These are phyloP conservation scores for Coemansia pectinata DNA, from an alignment of 192 early-diverging fungal species.

Conservation along the genomic window DNA sequence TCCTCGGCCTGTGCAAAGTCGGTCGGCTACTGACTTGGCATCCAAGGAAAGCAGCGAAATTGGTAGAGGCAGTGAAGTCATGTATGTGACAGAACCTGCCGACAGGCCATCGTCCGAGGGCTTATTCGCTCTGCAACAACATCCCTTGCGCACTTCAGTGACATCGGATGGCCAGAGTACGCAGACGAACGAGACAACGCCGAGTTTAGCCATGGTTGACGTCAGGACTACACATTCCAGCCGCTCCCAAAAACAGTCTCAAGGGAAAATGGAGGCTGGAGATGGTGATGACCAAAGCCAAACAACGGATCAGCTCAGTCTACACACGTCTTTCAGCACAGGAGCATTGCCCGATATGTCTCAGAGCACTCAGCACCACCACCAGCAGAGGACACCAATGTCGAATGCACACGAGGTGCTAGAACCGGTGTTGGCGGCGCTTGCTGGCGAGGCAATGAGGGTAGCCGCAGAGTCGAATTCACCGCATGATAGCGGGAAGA, in stretches of 20 bases:
- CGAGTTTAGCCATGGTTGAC: background rate
- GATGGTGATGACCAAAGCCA: background rate
- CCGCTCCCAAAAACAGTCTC: background rate
- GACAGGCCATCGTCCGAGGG: background rate
- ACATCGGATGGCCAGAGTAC: background rate
- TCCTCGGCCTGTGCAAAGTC: constrained; percentile 13
- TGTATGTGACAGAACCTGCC: background rate
- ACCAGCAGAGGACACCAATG: background rate
- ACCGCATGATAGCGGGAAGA: background rate
- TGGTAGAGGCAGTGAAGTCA: background rate
- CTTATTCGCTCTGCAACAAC: background rate
- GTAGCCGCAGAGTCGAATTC: background rate
- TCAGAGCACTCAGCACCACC: background rate
- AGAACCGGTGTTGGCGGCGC: constrained; percentile 22
- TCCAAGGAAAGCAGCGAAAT: background rate
- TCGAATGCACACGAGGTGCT: constrained; percentile 19
- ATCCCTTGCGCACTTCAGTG: background rate
- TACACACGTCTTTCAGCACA: constrained; percentile 25
- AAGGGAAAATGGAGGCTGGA: background rate
- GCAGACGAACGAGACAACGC: background rate
- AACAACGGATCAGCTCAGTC: background rate
- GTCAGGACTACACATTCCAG: background rate
- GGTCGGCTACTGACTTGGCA: constrained; percentile 28
- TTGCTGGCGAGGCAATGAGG: constrained; percentile 16
- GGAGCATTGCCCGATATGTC: constrained; percentile 4